Base-by-base conservation (phyloP, 192 early-diverging fungal genomes). In the Martensiomyces pterosporus region DNA sequence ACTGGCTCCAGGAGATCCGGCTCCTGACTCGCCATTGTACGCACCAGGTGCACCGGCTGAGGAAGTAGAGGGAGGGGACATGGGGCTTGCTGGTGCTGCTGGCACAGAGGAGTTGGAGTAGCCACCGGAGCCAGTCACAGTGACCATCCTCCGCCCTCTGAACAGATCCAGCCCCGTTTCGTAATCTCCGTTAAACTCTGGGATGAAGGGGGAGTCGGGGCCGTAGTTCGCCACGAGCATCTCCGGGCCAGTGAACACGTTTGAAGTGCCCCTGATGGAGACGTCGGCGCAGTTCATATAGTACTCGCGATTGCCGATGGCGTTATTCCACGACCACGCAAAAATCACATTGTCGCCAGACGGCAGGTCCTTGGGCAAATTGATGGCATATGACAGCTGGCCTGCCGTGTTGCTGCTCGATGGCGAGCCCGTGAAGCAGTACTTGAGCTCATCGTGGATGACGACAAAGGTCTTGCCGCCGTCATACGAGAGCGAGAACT, bases 291-390 rank as follows among this genome's bases (percentile, higher is more conserved):
- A 84, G 57, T 75, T 79, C 69, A 79, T 80, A 61, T 86, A 86
- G 26, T 79, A 72, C 51, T 84, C 84, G 39, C 84, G 80, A 57
- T 86, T 84, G 12, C 84, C 84, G 45, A 69, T 60, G 24, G 78
- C 77, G 64, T 86, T 86, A 36, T 76, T 76, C 78, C 80, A 86
- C 10, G 79, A 49, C 85, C 85, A 86, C 16, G 80, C 76, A 47
- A 86, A 76, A 26, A 82, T 52, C 0, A 65, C 80, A 2, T 49
- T 40, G 17, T 77, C 69, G 14, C 71, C 50, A 0, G 67, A 46
- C 4, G 84, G 84, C 33, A 80, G 53, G 19, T 56, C 47, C 19
- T 41, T 49, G 3, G 85, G 85, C 43, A 87, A 63, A n/a, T 27
- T 53, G 23, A 85, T 63, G 14, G 53, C n/a, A 39, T 77, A 66